phyloP scores from a whole-genome alignment of 2,329 filamentous ascomycete genomes.

The Colletotrichum lupini region DNA sequence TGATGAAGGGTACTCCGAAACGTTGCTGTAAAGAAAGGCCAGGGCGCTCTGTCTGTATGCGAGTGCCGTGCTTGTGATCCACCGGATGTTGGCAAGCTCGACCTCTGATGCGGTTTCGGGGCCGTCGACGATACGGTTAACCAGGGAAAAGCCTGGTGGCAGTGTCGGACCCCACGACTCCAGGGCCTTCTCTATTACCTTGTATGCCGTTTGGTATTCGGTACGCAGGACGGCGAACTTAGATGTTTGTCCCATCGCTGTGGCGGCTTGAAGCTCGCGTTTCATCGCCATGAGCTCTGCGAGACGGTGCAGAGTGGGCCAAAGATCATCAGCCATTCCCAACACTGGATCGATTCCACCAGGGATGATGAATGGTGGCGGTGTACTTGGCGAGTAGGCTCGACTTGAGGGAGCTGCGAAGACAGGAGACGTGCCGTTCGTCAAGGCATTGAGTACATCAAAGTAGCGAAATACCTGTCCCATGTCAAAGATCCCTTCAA shows the following conservation, averaged over 20 bases:
- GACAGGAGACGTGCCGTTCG: constrained; percentile 12
- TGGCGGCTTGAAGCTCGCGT: constrained; percentile 23
- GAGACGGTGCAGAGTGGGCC: constrained; percentile 30
- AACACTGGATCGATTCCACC: constrained; percentile 12
- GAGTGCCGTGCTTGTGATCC: constrained; percentile 32
- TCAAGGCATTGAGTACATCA: constrained; percentile 32
- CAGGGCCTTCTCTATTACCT: constrained; percentile 22
- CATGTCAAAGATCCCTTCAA: background rate
- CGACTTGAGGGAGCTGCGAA: constrained; percentile 19
- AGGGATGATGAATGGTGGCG: background rate
- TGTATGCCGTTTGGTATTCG: constrained; percentile 29
- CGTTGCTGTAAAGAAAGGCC: constrained; percentile 28
- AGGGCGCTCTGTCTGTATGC: constrained; percentile 34
- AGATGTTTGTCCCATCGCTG: constrained; percentile 13
- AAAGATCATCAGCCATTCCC: constrained; percentile 32
- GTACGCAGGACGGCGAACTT: constrained; percentile 26
- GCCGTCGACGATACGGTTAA: constrained; percentile 36
- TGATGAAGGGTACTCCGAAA: constrained; percentile 28
- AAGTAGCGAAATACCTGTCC: constrained; percentile 34
- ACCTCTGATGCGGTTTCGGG: constrained; percentile 26
- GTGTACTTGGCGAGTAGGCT: constrained; percentile 18
- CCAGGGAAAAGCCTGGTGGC: constrained; percentile 30
- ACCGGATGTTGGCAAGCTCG: constrained; percentile 32
- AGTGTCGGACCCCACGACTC: constrained; percentile 27
- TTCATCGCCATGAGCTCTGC: constrained; percentile 22